A percentile compares a stretch with the other conserved stretches of the same genome.
Evolutionary conservation across 2,329 filamentous ascomycete genomes (phyloP).

Genomic region (Cytospora chrysosperma): DNA sequence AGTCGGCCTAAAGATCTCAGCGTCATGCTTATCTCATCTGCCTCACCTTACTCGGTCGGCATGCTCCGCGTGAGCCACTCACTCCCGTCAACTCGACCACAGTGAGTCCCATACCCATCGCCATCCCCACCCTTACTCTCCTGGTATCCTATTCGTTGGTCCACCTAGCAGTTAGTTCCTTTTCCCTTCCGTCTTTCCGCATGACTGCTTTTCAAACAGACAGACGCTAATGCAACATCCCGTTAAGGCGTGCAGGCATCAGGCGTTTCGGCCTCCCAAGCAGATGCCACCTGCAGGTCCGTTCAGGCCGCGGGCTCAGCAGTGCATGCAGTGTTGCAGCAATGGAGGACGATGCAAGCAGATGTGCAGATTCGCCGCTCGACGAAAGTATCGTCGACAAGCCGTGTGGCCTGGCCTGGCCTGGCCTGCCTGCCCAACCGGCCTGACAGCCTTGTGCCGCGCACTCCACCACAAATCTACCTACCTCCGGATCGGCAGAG

Average conservation of each 20-base stretch:
- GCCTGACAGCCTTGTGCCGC: slow-evolving; percentile 13
- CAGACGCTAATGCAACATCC: slow-evolving; percentile 26
- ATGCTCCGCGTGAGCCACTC: neutral
- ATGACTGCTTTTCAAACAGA: slow-evolving; percentile 33
- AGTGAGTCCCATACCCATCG: no score
- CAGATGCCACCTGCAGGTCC: slow-evolving; percentile 4
- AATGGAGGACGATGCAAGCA: neutral
- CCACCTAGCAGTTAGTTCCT: neutral
- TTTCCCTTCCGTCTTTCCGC: slow-evolving; percentile 21
- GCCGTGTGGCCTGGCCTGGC: neutral
- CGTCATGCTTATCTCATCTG: neutral
- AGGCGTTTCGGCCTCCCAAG: slow-evolving; percentile 2
- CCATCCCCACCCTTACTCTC: neutral
- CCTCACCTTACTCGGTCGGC: neutral
- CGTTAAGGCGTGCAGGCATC: slow-evolving; percentile 20
- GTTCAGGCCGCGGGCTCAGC: slow-evolving; percentile 8
- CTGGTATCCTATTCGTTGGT: neutral
- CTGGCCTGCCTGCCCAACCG: slow-evolving; percentile 10
- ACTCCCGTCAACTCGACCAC: neutral
- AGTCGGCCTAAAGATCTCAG: neutral
- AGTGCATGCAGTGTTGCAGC: neutral
- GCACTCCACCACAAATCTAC: neutral
- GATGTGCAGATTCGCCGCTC: neutral
- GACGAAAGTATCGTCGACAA: neutral
- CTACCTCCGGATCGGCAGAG: slow-evolving; percentile 7